Evolutionary conservation across 306 rosid species (phyloP), one percentile per base, ranked within the genome.

Genomic region (Alnus rubra): DNA sequence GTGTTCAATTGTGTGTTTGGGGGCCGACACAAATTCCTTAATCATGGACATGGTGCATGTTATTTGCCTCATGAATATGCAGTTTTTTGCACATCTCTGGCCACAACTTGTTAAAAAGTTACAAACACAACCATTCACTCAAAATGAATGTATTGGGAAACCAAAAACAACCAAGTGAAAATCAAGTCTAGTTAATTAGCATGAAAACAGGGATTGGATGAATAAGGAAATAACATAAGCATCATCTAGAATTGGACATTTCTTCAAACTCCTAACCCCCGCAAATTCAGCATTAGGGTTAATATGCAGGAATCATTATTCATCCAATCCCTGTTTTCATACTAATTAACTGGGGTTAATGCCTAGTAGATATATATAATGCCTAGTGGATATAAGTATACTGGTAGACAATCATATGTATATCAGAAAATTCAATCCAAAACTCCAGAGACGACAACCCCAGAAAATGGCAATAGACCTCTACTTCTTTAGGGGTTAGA

Each of bases 71-170:
- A 39, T 39, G 44, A 39, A 3, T 39, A 4, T 39, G 44, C 44
- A 5, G 6, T 35, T 35, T 35, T 35, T 3, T 35, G 39, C 28
- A 23, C 28, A 23, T 23, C 79, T 92, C 97, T n/a, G 97, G 97
- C 93, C 89, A 92, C 76, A 85, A 86, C 91, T 97, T 94, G 85
- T 35, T 64, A 48, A 76, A 51, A 37, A n/a, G 2, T 67, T 37
- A 75, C 19, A 74, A 70, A 69, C 23, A 69, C 9, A 73, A 79
- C 58, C 51, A 79, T 76, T 69, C 55, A 55, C 45, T 80, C 30
- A 44, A 73, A 77, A 74, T 3, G 12, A 9, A 64, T 23, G 62
- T 58, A 39, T 69, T 39, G 44, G 44, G 44, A 39, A 39, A 2
- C 44, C 4, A 39, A 39, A 39, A 39, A 39, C 4, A 39, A 39